phyloP scores from a whole-genome alignment of 371 early-diverging fungal species.

The Mortierella sp. region DNA sequence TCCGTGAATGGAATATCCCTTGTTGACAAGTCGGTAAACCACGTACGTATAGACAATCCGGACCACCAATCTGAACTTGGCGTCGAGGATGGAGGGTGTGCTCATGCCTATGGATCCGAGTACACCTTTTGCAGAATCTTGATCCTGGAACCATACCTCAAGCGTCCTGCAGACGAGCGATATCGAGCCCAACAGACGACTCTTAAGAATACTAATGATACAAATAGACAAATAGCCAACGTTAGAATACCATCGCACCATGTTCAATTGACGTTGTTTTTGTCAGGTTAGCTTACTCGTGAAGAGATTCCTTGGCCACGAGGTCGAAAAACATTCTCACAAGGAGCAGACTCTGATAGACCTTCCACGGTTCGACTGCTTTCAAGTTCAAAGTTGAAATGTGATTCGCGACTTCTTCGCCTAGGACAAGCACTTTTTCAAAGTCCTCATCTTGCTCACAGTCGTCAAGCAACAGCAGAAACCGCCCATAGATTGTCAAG shows the following conservation, averaged over 20 bases:
- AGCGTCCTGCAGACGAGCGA: slow-evolving; percentile 37
- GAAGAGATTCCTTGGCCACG: slow-evolving; percentile 48
- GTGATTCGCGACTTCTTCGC: slow-evolving; percentile 33
- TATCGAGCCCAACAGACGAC: slow-evolving; percentile 42
- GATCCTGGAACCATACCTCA: slow-evolving; percentile 44
- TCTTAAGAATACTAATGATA: slow-evolving; percentile 29
- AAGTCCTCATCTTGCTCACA: slow-evolving; percentile 33
- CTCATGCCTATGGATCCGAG: slow-evolving; percentile 47
- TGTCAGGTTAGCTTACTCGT: slow-evolving; percentile 18
- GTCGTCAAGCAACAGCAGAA: slow-evolving; percentile 35
- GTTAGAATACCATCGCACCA: background rate
- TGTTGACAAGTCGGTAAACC: slow-evolving; percentile 36
- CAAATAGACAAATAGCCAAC: background rate
- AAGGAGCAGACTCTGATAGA: slow-evolving; percentile 36
- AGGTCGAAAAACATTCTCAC: slow-evolving; percentile 42
- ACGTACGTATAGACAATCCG: slow-evolving; percentile 48
- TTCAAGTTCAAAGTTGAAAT: slow-evolving; percentile 39
- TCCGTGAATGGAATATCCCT: slow-evolving; percentile 32
- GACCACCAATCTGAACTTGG: slow-evolving; percentile 38
- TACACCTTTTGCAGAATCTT: slow-evolving; percentile 40
- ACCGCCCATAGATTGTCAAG: slow-evolving; percentile 37
- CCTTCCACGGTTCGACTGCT: slow-evolving; percentile 40
- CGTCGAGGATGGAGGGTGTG: slow-evolving; percentile 35
- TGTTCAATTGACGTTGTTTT: background rate
- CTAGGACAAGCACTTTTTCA: slow-evolving; percentile 35